Conservation (phyloP, 768 basidiomycete species). For the Tylopilus plumbeoviolaceoides region DNA sequence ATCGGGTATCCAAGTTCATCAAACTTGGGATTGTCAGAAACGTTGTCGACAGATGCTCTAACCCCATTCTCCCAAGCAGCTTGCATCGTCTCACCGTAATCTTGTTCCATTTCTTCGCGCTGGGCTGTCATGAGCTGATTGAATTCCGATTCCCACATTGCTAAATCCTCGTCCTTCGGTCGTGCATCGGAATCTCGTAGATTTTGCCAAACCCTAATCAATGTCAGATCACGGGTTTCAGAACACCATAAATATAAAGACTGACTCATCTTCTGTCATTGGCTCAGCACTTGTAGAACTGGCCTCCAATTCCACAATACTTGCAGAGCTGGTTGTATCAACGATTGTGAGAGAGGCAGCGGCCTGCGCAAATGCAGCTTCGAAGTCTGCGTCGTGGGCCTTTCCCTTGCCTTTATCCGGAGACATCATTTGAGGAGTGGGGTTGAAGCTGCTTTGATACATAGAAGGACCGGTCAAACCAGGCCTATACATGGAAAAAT, state of each 20-base stretch:
- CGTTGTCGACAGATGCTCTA: conserved; percentile 39
- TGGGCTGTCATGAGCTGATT: conserved; percentile 70
- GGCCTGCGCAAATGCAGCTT: conserved; percentile 76
- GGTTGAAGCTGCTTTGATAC: conserved; percentile 29
- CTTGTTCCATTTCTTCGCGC: conserved; percentile 61
- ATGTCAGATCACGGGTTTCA: conserved; percentile 2
- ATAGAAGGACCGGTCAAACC: conserved; percentile 33
- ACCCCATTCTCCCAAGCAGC: conserved; percentile 58
- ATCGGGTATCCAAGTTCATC: conserved; percentile 75
- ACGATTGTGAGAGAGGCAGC: conserved; percentile 46
- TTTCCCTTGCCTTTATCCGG: conserved; percentile 73
- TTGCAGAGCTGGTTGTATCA: conserved; percentile 39
- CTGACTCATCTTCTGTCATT: conserved; percentile 44
- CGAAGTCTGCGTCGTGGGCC: conserved; percentile 71
- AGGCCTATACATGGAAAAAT: conserved; percentile 31
- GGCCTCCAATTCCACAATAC: conserved; percentile 53
- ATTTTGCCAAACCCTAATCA: conserved; percentile 56
- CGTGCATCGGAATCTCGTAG: conserved; percentile 55
- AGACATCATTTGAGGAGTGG: conserved; percentile 19
- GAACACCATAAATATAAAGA: conserved; percentile 1
- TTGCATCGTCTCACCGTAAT: conserved; percentile 60
- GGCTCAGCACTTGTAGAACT: conserved; percentile 38
- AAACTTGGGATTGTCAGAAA: conserved; percentile 40
- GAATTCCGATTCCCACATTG: conserved; percentile 82
- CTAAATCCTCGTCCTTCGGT: conserved; percentile 58